Conservation (phyloP, 495 filamentous ascomycete species). For the Rhypophila decipiens region DNA sequence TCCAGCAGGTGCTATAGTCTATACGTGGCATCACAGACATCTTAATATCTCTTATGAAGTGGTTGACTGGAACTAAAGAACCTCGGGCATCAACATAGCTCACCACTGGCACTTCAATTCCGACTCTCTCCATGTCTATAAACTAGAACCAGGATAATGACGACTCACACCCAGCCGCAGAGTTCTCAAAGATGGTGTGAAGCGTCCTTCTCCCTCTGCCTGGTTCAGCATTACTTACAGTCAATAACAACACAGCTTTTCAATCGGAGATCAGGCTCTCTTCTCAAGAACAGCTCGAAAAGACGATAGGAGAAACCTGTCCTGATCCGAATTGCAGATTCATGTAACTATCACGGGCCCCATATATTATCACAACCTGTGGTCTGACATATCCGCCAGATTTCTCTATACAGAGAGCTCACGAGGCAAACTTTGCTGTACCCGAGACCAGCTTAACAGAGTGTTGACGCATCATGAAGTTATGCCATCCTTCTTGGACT, state of each 20-base stretch:
- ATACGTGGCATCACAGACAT: too few relatives aligned
- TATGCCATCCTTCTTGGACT: neutral
- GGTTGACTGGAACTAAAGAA: too few relatives aligned
- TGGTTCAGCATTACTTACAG: neutral
- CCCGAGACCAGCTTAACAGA: neutral
- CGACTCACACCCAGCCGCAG: too few relatives aligned
- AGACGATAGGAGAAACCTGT: neutral
- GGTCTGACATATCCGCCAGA: too few relatives aligned
- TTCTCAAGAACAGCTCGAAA: neutral
- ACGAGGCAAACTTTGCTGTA: neutral
- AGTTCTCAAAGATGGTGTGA: neutral
- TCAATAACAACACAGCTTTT: neutral
- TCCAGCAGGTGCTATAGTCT: too few relatives aligned
- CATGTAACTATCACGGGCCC: too few relatives aligned
- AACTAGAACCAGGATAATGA: too few relatives aligned
- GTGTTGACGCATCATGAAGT: neutral
- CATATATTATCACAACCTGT: too few relatives aligned
- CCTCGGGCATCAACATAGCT: too few relatives aligned
- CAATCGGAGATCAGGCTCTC: neutral
- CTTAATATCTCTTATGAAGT: too few relatives aligned
- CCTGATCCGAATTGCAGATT: neutral
- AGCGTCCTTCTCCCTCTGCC: neutral
- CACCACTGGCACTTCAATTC: too few relatives aligned
- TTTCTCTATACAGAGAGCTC: neutral
- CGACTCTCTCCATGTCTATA: too few relatives aligned